Evolutionary conservation across 192 early-diverging fungal species (phyloP), one percentile per base, ranked within the genome.

Genomic region (Cetraspora pellucida): DNA sequence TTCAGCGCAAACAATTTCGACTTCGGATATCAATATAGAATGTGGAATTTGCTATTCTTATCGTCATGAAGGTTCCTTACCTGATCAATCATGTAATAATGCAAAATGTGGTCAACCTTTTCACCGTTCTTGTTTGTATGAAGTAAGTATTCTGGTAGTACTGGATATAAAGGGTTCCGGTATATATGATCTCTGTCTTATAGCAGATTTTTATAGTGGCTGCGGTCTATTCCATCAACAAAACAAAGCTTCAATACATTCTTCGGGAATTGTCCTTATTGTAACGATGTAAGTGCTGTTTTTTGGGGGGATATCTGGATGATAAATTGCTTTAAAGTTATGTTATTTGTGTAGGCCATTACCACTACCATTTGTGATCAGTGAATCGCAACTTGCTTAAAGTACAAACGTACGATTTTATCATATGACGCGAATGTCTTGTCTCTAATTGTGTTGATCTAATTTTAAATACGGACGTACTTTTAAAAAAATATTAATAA

Each of bases 1-100:
- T 50, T 66, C 74, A 9, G 19, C 63, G 16, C 31, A 66, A 27
- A 54, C 30, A 7, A 54, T 47, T 23, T 76, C 49, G 63, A 10
- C 46, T n/a, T 63, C 73, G 7, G 66, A 76, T 54, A 64, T 66
- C 47, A 49, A 76, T 9, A 37, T 76, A 13, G 74, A 65, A 4
- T 76, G 74, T 54, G 74, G 58, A 21, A 76, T 76, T 50, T 76
- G 74, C 16, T 76, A 76, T 64, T 17, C 63, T 23, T 76, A 76
- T 76, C 45, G 30, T 17, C 52, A 66, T 19, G 64, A 76, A 21
- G 44, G 27, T 49, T 37, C 44, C 14, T 66, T 76, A 31, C 74
- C 74, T 6, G 60, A 64, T 21, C 63, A 76, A 55, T 54, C 74
- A 11, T 76, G 74, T 66, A 76, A 37, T 10, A 76, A 76, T 65